phyloP scores from a whole-genome alignment of 164 flowering plant genomes.

The Nymphaea thermarum region DNA sequence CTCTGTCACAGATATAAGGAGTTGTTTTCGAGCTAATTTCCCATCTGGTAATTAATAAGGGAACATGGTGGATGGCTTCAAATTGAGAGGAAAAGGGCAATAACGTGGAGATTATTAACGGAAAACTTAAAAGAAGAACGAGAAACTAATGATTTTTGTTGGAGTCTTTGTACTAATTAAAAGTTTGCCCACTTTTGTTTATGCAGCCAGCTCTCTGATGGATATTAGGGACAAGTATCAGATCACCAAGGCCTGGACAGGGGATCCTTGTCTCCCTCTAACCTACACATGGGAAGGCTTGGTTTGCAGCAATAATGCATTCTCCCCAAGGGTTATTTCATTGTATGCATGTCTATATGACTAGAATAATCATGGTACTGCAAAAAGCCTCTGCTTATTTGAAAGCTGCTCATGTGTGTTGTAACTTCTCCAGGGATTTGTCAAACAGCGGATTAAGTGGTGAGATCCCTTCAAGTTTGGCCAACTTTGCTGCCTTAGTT shows the following conservation, averaged over 20 bases:
- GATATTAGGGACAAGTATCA: slow-evolving; percentile 17
- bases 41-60: too few species aligned
- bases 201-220: slow-evolving; percentile 23
- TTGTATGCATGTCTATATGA: slow-evolving; percentile 18
- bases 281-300: slow-evolving; percentile 29
- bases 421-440: too few species aligned
- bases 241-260: slow-evolving; percentile 31
- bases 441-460: too few species aligned
- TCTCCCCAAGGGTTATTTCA: slow-evolving; percentile 14
- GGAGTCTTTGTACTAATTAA: too few species aligned
- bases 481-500: slow-evolving; percentile 17
- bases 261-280: slow-evolving; percentile 45
- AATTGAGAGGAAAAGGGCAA: not conserved
- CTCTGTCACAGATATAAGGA: too few species aligned
- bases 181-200: not conserved
- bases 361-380: too few species aligned
- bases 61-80: too few species aligned
- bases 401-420: not conserved
- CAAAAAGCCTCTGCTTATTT: not conserved
- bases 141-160: too few species aligned
- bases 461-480: slow-evolving; percentile 1
- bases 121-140: too few species aligned
- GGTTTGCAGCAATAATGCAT: slow-evolving; percentile 14
- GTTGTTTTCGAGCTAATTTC: too few species aligned
- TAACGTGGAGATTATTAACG: too few species aligned